Conservation (phyloP, 192 early-diverging fungal genomes). For the Backusella westeae region DNA sequence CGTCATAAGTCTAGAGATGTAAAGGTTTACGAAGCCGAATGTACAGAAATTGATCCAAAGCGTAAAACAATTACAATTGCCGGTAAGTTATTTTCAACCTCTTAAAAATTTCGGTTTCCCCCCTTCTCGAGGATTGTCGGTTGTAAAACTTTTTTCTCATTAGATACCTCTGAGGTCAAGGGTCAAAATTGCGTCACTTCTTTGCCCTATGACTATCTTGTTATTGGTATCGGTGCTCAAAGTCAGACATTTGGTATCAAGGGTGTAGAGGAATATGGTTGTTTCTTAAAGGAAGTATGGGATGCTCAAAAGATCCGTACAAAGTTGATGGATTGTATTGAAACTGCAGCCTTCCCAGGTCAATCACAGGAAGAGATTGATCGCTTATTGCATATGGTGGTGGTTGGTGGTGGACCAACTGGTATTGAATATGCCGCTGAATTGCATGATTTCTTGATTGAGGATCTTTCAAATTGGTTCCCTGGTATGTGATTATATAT, state of each 20-base stretch:
- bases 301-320: conserved; percentile 80
- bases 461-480: conserved; percentile 72
- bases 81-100: conserved; percentile 39
- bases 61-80: conserved; percentile 73
- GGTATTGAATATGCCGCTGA: conserved; percentile 74
- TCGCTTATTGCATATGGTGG: conserved; percentile 75
- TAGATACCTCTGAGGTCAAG: conserved; percentile 71
- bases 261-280: conserved; percentile 71
- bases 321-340: conserved; percentile 72
- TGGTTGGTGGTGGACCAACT: conserved; percentile 67
- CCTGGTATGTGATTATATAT: conserved; percentile 33
- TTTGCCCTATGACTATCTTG: conserved; percentile 73
- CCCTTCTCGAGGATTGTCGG: too few species aligned
- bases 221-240: conserved; percentile 71
- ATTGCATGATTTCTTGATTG: conserved; percentile 77
- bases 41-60: conserved; percentile 81
- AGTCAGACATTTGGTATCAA: conserved; percentile 80
- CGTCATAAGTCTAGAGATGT: conserved; percentile 84
- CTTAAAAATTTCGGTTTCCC: too few species aligned
- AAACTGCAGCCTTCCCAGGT: conserved; percentile 66
- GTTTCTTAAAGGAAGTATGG: conserved; percentile 75
- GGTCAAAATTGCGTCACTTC: conserved; percentile 53
- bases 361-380: conserved; percentile 70
- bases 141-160: neutral
- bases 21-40: conserved; percentile 86